These are phyloP conservation scores for Byssoonygena ceratinophila DNA, from an alignment of 2,329 filamentous ascomycete species.

Conservation along the genomic window DNA sequence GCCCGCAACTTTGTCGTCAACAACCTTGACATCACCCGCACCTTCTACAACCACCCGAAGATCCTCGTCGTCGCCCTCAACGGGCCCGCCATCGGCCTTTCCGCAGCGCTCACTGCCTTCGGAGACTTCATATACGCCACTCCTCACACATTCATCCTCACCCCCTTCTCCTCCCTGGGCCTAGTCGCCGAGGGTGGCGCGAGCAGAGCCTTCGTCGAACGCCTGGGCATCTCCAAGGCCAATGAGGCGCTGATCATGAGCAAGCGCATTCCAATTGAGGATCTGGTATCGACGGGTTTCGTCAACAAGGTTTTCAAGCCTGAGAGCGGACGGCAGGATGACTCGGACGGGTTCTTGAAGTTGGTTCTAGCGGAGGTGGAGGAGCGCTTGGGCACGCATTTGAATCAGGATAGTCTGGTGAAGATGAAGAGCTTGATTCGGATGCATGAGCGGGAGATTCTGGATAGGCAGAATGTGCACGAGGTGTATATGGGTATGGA, in stretches of 20 bases:
- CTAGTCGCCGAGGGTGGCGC: constrained; percentile 83
- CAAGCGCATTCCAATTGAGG: constrained; percentile 60
- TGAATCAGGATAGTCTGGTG: constrained; percentile 67
- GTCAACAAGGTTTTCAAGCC: constrained; percentile 70
- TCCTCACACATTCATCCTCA: constrained; percentile 73
- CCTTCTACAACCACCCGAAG: constrained; percentile 89
- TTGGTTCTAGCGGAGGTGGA: constrained; percentile 70
- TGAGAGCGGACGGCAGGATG: constrained; percentile 45
- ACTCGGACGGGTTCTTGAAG: constrained; percentile 58
- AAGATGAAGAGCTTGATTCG: constrained; percentile 78
- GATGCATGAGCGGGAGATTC: constrained; percentile 56
- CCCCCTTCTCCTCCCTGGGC: constrained; percentile 81
- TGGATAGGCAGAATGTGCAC: constrained; percentile 66
- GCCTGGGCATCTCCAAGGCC: constrained; percentile 69
- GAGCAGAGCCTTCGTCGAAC: constrained; percentile 63
- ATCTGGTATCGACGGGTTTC: constrained; percentile 66
- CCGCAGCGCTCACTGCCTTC: constrained; percentile 69
- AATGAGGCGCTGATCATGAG: constrained; percentile 93
- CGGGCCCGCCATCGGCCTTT: constrained; percentile 79
- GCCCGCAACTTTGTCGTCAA: constrained; percentile 64
- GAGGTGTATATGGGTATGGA: constrained; percentile 83
- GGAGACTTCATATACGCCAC: constrained; percentile 88
- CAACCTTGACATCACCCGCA: constrained; percentile 81
- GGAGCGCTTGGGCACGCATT: constrained; percentile 65
- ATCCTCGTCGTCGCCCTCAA: constrained; percentile 86